phyloP scores from a whole-genome alignment of 345 rosid species.

The Populus davidiana region DNA sequence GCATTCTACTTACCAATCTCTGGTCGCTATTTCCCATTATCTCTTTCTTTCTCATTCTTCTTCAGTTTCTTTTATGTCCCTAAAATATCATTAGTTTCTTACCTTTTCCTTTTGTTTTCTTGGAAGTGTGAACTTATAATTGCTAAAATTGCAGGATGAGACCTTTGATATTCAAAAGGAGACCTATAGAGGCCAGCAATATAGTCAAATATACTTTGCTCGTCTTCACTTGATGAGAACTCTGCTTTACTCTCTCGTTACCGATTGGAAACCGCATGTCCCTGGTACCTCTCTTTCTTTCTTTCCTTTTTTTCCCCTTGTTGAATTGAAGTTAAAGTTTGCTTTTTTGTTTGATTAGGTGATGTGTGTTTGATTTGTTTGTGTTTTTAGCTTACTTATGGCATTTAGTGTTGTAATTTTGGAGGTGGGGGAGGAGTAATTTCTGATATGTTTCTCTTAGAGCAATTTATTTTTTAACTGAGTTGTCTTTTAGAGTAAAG shows the following conservation, averaged over 20 bases:
- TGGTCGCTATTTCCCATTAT: slow-evolving; percentile 33
- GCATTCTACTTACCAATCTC: slow-evolving; percentile 43
- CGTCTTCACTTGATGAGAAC: slow-evolving; percentile 81
- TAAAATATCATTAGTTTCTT: background rate
- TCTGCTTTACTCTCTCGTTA: slow-evolving; percentile 70
- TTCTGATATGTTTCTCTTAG: background rate
- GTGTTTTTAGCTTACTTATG: background rate
- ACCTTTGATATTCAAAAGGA: slow-evolving; percentile 64
- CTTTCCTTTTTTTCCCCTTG: too few species aligned
- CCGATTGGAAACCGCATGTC: slow-evolving; percentile 68
- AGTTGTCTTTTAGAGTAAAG: background rate
- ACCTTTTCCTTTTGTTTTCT: background rate
- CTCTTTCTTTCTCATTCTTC: background rate
- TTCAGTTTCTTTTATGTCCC: too few species aligned
- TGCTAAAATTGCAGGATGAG: slow-evolving; percentile 55
- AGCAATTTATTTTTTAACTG: too few species aligned
- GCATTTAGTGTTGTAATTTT: background rate
- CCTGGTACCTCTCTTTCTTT: slow-evolving; percentile 40
- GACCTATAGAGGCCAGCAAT: slow-evolving; percentile 79
- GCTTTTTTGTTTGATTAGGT: background rate
- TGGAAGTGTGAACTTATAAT: background rate
- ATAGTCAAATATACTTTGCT: slow-evolving; percentile 88
- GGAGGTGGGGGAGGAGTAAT: background rate
- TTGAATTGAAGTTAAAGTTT: background rate
- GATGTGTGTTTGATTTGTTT: slow-evolving; percentile 1